These are phyloP conservation scores for Cladosporium halotolerans DNA, from an alignment of 2,329 filamentous ascomycete species.

Conservation along the genomic window DNA sequence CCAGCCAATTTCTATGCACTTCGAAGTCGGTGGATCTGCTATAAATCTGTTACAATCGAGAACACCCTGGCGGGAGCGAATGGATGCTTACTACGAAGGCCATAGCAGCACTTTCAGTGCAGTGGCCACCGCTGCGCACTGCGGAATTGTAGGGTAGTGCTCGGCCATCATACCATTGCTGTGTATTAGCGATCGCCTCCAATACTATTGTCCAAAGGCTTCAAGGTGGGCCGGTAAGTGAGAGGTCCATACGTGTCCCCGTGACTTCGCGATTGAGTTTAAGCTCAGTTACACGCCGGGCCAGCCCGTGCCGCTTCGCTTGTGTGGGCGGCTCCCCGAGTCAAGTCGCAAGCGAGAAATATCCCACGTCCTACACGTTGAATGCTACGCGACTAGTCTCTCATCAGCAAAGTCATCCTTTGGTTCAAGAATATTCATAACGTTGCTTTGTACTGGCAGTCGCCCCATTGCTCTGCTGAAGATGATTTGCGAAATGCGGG, in stretches of 20 bases:
- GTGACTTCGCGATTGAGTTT: conserved; percentile 5
- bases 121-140: conserved; percentile 78
- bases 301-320: too few relatives aligned
- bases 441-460: too few relatives aligned
- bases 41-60: conserved; percentile 17
- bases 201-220: neutral
- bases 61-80: neutral
- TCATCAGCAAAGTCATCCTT: too few relatives aligned
- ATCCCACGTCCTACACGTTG: too few relatives aligned
- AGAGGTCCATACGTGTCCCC: conserved; percentile 9
- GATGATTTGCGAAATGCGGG: too few relatives aligned
- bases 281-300: too few relatives aligned
- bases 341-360: too few relatives aligned
- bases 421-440: too few relatives aligned
- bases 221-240: neutral
- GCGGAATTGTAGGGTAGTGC: conserved; percentile 76
- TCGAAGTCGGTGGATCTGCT: conserved; percentile 99
- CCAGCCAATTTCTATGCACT: conserved; percentile 97
- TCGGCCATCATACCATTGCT: conserved; percentile 61
- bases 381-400: too few relatives aligned
- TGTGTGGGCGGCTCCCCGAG: too few relatives aligned
- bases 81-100: conserved; percentile 74
- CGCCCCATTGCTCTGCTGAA: too few relatives aligned
- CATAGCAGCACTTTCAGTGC: conserved; percentile 89
- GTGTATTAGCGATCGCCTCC: neutral